Percentiles rank a stretch among this genome's conserved stretches.
Conservation (phyloP, 352 stramenopile species). For the Lagenidium giganteum region DNA sequence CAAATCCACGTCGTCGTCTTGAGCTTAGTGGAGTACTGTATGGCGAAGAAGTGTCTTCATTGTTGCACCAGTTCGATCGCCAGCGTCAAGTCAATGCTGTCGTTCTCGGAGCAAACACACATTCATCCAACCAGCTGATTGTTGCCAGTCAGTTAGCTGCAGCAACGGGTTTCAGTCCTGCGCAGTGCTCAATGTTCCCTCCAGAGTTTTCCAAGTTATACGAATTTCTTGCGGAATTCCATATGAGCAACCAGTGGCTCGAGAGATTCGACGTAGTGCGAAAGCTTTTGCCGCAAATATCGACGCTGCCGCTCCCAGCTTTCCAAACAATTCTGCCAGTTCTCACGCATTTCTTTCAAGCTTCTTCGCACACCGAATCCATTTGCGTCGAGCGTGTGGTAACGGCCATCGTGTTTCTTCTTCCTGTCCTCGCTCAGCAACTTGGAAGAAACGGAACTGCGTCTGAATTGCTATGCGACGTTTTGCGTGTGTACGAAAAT, state of each 20-base stretch:
- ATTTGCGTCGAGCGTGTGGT: slow-evolving; percentile 38
- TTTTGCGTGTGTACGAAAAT: slow-evolving; percentile 57
- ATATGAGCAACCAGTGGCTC: slow-evolving; percentile 30
- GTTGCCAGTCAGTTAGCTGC: slow-evolving; percentile 4
- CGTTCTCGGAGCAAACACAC: neutral
- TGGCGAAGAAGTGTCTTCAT: slow-evolving; percentile 21
- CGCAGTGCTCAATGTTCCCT: slow-evolving; percentile 36
- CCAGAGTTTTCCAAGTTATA: slow-evolving; percentile 36
- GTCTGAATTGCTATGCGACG: slow-evolving; percentile 31
- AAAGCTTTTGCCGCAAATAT: slow-evolving; percentile 28
- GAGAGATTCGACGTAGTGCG: slow-evolving; percentile 29
- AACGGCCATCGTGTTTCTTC: slow-evolving; percentile 55
- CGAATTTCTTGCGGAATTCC: slow-evolving; percentile 38
- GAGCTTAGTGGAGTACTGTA: slow-evolving; percentile 23
- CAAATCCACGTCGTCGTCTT: slow-evolving; percentile 32
- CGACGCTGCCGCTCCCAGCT: slow-evolving; percentile 29
- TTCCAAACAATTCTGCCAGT: slow-evolving; percentile 50
- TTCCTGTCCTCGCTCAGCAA: slow-evolving; percentile 33
- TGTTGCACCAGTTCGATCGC: slow-evolving; percentile 3
- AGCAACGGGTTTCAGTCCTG: slow-evolving; percentile 13
- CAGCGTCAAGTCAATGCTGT: neutral
- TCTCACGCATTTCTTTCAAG: slow-evolving; percentile 47
- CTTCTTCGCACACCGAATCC: slow-evolving; percentile 27
- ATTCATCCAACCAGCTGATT: slow-evolving; percentile 14
- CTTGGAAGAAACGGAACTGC: slow-evolving; percentile 26